Conservation (phyloP, 163 green algal genomes). For the Scenedesmus sp. region DNA sequence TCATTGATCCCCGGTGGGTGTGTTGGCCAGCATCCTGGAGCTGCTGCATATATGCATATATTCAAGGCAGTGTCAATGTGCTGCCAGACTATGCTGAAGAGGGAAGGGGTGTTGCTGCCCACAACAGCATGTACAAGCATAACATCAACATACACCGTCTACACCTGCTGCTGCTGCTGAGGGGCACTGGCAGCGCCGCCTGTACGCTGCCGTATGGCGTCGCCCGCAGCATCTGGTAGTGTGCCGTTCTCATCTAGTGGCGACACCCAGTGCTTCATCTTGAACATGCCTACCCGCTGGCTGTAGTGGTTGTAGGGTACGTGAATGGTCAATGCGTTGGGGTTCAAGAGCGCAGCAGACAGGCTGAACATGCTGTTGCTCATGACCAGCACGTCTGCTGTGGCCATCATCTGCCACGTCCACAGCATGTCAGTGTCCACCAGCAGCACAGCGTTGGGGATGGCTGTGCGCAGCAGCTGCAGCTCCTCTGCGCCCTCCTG, state of each 20-base stretch:
- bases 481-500: constrained; percentile 18
- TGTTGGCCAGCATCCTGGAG: no score
- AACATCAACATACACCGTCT: no score
- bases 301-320: constrained; percentile 37
- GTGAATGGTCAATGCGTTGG: constrained; percentile 30
- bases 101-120: no score
- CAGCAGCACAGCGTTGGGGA: constrained; percentile 34
- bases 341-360: constrained; percentile 33
- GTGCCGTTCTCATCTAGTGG: constrained; percentile 23
- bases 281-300: constrained; percentile 35
- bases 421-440: constrained; percentile 43
- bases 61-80: no score
- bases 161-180: constrained; percentile 7
- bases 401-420: constrained; percentile 48
- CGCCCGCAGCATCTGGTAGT: neutral
- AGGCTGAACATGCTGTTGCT: constrained; percentile 44
- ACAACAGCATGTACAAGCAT: no score
- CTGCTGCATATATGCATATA: no score
- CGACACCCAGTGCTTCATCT: constrained; percentile 20
- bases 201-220: neutral
- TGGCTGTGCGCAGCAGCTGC: neutral
- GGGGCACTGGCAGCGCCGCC: neutral
- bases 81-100: no score
- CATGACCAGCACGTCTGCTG: constrained; percentile 37
- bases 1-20: no score